Evolutionary conservation across 306 rosid genomes (phyloP).

Genomic region (Corylus heterophylla): DNA sequence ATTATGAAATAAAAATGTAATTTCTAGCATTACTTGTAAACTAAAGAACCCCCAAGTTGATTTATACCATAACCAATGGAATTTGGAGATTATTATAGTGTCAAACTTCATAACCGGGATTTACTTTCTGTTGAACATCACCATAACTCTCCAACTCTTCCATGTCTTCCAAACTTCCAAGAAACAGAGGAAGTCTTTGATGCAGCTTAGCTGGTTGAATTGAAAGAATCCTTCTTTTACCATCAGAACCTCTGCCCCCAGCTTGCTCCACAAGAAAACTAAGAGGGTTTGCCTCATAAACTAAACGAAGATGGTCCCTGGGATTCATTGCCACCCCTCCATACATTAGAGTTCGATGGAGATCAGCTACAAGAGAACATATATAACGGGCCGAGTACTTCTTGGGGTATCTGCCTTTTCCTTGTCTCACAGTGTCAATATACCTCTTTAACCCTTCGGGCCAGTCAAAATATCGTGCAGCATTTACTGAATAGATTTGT

Average conservation of each 20-base stretch:
- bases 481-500: slow-evolving; percentile 92
- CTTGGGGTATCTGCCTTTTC: slow-evolving; percentile 87
- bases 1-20: no score
- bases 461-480: slow-evolving; percentile 96
- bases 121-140: slow-evolving; percentile 75
- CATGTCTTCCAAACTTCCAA: slow-evolving; percentile 89
- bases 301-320: slow-evolving; percentile 93
- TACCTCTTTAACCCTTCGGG: slow-evolving; percentile 77
- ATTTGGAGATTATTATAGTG: slow-evolving; percentile 14
- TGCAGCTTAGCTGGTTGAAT: slow-evolving; percentile 85
- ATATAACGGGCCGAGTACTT: slow-evolving; percentile 94
- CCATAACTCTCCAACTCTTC: slow-evolving; percentile 93
- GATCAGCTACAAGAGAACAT: slow-evolving; percentile 94
- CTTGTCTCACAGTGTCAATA: slow-evolving; percentile 86
- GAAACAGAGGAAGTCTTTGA: slow-evolving; percentile 87
- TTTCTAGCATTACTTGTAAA: not conserved
- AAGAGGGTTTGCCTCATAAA: slow-evolving; percentile 92
- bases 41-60: not conserved
- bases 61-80: slow-evolving; percentile 1
- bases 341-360: slow-evolving; percentile 79
- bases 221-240: slow-evolving; percentile 75
- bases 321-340: slow-evolving; percentile 99
- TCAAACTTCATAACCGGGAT: slow-evolving; percentile 95
- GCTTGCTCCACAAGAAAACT: slow-evolving; percentile 93
- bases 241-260: slow-evolving; percentile 95